Evolutionary conservation across 441 rosid species (phyloP), one percentile per base, ranked within the genome.

Genomic region (Euphorbia schlechtendalii): DNA sequence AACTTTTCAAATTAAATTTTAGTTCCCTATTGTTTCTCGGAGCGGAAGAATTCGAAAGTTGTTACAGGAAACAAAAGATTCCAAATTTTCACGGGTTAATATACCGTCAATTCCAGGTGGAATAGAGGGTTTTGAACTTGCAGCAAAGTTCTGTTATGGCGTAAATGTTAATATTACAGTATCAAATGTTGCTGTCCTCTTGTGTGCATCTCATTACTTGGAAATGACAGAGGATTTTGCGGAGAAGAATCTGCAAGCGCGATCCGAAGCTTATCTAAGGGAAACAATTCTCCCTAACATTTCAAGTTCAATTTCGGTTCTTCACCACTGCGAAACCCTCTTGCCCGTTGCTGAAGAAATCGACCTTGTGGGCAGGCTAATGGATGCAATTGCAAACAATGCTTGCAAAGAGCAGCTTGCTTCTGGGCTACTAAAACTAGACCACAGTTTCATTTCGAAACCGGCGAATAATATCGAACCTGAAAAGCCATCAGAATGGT

Each of bases 351-450:
- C 92, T 10, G 97, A 90, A 80, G 99, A 94, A 69, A 80, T 86
- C 69, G 84, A 76, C 71, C 78, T 90, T 70, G 82, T 90, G 34
- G 80, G 49, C 68, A 77, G 92, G 73, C 85, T 94, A 38, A 77
- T 90, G 72, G 74, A 76, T 64, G 78, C 90, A 22, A 87, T 93
- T 22, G 96, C 93, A 38, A 90, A 73, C 76, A 90, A 84, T 69
- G 96, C 96, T 1, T 90, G 99, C 82, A 89, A 90, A 74, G 99
- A 94, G 81, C 97, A 94, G 74, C 92, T 90, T 46, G 81, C 96
- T 25, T 88, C 97, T 1, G 97, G 99, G 25, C 76, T 93, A 72
- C 49, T 84, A 59, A 93, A 93, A 77, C 95, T 93, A 38, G 96
- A 90, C 72, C 88, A 87, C 49, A 77, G 81, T 56, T 88, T 79